These are phyloP conservation scores for Closterium sp. DNA, from an alignment of 139 green algal genomes.

Conservation along the genomic window DNA sequence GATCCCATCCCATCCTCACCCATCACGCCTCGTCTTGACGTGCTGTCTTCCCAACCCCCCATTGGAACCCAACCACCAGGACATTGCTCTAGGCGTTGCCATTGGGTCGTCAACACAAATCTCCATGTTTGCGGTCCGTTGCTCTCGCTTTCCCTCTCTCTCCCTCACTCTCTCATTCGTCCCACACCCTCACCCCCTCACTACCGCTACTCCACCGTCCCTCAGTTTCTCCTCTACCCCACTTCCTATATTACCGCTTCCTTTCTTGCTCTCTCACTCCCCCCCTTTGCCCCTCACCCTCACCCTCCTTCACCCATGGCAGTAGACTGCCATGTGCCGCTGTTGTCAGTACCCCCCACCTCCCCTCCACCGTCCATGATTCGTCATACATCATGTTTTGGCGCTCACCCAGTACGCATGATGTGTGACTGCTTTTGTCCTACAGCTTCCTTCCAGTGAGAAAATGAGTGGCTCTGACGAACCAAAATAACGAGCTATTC, in stretches of 20 bases:
- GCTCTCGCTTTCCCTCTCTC: background rate
- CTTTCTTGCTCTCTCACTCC: background rate
- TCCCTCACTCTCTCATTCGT: slow-evolving; percentile 14
- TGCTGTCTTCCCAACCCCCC: background rate
- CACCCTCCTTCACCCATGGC: background rate
- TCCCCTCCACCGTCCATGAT: no score
- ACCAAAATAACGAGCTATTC: no score
- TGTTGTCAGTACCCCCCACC: no score
- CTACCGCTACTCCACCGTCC: background rate
- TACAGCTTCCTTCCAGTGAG: background rate
- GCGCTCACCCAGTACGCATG: no score
- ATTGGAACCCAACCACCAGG: slow-evolving; percentile 20
- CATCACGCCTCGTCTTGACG: no score
- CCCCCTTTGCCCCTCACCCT: background rate
- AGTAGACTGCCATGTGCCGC: background rate
- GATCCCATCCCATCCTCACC: no score
- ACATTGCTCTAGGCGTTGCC: slow-evolving; percentile 60
- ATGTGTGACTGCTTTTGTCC: no score
- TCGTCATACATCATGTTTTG: no score
- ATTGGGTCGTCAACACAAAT: slow-evolving; percentile 56
- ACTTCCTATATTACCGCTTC: background rate
- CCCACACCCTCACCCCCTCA: background rate
- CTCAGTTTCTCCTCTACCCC: background rate
- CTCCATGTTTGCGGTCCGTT: slow-evolving; percentile 56
- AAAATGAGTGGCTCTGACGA: no score